phyloP scores from a whole-genome alignment of 2,329 filamentous ascomycete species.

The Berkeleyomyces basicola region DNA sequence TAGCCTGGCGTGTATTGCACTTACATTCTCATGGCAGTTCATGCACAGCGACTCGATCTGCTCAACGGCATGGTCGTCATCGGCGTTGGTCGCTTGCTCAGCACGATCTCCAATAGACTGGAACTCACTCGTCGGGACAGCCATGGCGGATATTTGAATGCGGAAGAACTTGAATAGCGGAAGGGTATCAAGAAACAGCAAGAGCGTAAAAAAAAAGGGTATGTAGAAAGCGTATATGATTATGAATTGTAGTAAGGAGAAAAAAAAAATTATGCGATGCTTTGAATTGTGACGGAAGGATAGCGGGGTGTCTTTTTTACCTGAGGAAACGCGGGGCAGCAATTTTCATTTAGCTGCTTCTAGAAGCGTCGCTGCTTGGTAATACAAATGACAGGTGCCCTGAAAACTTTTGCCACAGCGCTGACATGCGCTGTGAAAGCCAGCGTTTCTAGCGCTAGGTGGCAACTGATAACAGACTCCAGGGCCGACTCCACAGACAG shows the following conservation, averaged over 20 bases:
- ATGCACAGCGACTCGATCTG: slow-evolving; percentile 69
- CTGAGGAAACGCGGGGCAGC: slow-evolving; percentile 9
- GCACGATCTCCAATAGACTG: slow-evolving; percentile 46
- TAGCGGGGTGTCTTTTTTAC: slow-evolving; percentile 8
- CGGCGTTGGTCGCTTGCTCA: slow-evolving; percentile 29
- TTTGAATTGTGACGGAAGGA: slow-evolving; percentile 17
- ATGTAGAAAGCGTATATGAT: neutral
- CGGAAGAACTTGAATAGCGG: slow-evolving; percentile 25
- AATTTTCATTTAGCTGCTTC: neutral
- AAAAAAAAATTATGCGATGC: slow-evolving; percentile 2
- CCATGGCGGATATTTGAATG: slow-evolving; percentile 21
- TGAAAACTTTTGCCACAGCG: slow-evolving; percentile 6
- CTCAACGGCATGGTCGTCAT: slow-evolving; percentile 41
- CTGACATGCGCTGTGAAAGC: neutral
- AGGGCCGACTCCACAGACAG: neutral
- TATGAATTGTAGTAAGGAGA: neutral
- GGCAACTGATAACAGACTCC: neutral
- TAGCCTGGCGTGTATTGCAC: slow-evolving; percentile 15
- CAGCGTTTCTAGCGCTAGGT: neutral
- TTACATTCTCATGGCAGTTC: slow-evolving; percentile 67
- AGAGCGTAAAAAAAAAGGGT: neutral
- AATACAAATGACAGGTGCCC: slow-evolving; percentile 1
- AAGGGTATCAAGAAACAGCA: neutral
- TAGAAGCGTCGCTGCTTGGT: neutral
- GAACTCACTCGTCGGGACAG: slow-evolving; percentile 37